Evolutionary conservation across 2,329 filamentous ascomycete genomes (phyloP), one percentile per base, ranked within the genome.

Genomic region (Tolypocladium album): DNA sequence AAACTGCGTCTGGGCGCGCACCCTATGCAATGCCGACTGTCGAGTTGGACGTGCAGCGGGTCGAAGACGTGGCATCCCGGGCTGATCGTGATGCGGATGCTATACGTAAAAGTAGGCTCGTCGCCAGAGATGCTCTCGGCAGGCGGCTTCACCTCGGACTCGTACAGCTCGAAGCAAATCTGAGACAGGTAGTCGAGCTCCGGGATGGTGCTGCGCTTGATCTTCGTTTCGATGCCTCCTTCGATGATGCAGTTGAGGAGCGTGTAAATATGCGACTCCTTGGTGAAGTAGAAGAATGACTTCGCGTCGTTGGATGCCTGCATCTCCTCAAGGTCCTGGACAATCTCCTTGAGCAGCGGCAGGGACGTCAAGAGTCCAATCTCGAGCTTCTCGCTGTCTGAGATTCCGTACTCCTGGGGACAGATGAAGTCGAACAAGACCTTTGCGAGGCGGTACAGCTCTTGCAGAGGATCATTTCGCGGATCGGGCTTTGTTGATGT

Each of bases 191-290:
- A 99, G 73, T 99, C 94, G 40, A 99, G 86, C 75, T 99, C 94
- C 0, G 94, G 94, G 64, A 99, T 99, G 47, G 90, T 92, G 68
- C 91, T 92, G 43, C 95, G 88, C 67, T 91, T 89, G 70, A 99
- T 97, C 78, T 99, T 99, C 31, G 93, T 97, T 70, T 95, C 89
- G 65, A 99, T 90, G 38, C 94, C 95, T 62, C 95, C 94, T 73
- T 99, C 94, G 34, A 99, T 83, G 66, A 99, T 97, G 72, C 93
- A 97, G 74, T 99, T 99, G 61, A 99, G 84, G 6, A 99, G 82
- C 6, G 94, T 99, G 77, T 99, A 99, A 64, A 99, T 97, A 72
- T 99, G 94, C 0, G 91, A 96, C 75, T 99, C 94, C 74, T 99
- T 99, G 64, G 94, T 99, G 74, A 99, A 99, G 77, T 99, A 99